phyloP scores from a whole-genome alignment of 2,329 filamentous ascomycete species.

The Aspergillus piperis region DNA sequence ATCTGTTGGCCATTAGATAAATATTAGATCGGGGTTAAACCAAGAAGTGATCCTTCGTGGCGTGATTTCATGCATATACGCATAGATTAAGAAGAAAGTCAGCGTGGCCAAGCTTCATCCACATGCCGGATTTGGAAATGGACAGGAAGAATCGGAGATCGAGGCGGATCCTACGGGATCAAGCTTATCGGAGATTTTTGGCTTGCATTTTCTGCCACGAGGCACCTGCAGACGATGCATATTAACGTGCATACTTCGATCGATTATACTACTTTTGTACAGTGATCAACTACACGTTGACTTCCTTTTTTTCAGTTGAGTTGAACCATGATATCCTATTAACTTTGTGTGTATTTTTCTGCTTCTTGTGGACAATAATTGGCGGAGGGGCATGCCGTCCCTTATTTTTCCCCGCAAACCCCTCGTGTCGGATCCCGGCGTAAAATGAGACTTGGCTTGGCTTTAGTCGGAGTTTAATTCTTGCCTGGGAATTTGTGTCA shows the following conservation, averaged over 20 bases:
- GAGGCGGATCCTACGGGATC: background rate
- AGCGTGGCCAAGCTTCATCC: background rate
- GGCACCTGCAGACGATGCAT: background rate
- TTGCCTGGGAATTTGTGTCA: background rate
- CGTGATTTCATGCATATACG: background rate
- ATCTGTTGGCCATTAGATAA: background rate
- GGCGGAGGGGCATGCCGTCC: background rate
- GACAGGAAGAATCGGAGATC: background rate
- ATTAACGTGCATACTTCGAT: background rate
- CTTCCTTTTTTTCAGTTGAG: too few relatives aligned
- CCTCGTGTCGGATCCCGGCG: background rate
- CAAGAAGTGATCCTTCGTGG: background rate
- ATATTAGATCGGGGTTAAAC: background rate
- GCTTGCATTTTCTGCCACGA: background rate
- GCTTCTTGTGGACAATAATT: too few relatives aligned
- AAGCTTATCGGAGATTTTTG: slow-evolving; percentile 3
- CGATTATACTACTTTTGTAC: too few relatives aligned
- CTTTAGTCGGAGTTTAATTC: background rate
- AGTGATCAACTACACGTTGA: too few relatives aligned
- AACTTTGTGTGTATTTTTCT: too few relatives aligned
- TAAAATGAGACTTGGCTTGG: background rate
- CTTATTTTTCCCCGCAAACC: background rate
- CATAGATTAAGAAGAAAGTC: background rate
- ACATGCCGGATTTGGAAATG: background rate
- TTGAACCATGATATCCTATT: background rate